Evolutionary conservation across 2,329 filamentous ascomycete species (phyloP).

Genomic region (Ilyonectria destructans): DNA sequence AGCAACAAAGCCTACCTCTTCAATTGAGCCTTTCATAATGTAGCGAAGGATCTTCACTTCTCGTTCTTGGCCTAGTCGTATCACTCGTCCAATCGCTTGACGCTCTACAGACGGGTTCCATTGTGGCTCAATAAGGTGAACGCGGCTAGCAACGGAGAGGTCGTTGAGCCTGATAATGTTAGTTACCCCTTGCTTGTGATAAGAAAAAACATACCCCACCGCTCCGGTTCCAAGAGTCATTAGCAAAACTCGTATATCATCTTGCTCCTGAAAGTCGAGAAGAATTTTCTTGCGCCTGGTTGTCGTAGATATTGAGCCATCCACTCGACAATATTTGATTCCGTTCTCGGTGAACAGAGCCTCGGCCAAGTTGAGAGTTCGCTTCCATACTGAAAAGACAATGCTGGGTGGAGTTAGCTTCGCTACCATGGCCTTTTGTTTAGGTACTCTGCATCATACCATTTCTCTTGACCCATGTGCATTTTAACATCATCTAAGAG

Average conservation of each 20-base stretch:
- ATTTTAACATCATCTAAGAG: not conserved
- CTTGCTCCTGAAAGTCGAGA: not conserved
- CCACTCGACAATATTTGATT: not conserved
- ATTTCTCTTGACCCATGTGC: not conserved
- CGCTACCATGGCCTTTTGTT: too few species aligned
- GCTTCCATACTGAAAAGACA: not conserved
- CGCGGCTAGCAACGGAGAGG: not conserved
- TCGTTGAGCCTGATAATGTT: not conserved
- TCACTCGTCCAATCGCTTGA: slow-evolving; percentile 1
- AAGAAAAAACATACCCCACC: not conserved
- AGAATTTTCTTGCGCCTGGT: not conserved
- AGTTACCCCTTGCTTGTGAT: not conserved
- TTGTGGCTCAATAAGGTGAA: slow-evolving; percentile 6
- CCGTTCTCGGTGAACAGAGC: not conserved
- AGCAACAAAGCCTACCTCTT: not conserved
- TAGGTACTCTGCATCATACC: not conserved
- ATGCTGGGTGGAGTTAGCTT: not conserved
- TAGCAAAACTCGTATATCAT: not conserved
- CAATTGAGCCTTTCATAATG: not conserved
- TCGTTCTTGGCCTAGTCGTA: not conserved
- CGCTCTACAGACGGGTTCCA: slow-evolving; percentile 8
- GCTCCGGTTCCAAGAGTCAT: slow-evolving; percentile 7
- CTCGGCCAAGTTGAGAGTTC: not conserved
- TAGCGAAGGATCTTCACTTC: not conserved
- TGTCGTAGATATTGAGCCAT: not conserved